A percentile compares a stretch with the other conserved stretches of the same genome.
Evolutionary conservation across 441 rosid genomes (phyloP).

Genomic region (Erodium texanum): DNA sequence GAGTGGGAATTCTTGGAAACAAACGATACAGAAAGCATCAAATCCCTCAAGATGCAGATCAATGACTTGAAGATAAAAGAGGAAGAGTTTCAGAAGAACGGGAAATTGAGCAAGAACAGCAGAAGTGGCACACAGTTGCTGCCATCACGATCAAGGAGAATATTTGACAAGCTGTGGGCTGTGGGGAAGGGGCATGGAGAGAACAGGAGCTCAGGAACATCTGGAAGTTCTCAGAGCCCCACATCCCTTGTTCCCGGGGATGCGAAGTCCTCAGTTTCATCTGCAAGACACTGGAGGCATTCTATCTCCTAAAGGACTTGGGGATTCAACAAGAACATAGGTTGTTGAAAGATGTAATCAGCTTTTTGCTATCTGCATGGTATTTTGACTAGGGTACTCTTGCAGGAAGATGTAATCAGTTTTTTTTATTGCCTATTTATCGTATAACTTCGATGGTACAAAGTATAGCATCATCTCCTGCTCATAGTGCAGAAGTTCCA

Average conservation of each 20-base stretch:
- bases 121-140: constrained; percentile 57
- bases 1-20: constrained; percentile 46
- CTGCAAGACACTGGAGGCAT: constrained; percentile 53
- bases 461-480: background rate
- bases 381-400: background rate
- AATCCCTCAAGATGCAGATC: background rate
- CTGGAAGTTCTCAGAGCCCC: constrained; percentile 90
- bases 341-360: too few species aligned
- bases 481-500: too few species aligned
- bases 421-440: background rate
- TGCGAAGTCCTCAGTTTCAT: constrained; percentile 27
- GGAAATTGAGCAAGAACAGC: constrained; percentile 58
- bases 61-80: constrained; percentile 27
- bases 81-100: constrained; percentile 29
- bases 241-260: constrained; percentile 55
- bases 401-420: background rate
- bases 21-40: constrained; percentile 19
- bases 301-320: constrained; percentile 55
- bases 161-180: constrained; percentile 69
- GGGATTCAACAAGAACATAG: too few species aligned
- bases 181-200: constrained; percentile 31
- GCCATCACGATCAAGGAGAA: constrained; percentile 84
- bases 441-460: background rate
- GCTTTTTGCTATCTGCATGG: background rate
- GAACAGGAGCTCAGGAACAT: constrained; percentile 78